Evolutionary conservation across 768 basidiomycete species (phyloP), one percentile per base, ranked within the genome.

Genomic region (Rubroboletus satanas): DNA sequence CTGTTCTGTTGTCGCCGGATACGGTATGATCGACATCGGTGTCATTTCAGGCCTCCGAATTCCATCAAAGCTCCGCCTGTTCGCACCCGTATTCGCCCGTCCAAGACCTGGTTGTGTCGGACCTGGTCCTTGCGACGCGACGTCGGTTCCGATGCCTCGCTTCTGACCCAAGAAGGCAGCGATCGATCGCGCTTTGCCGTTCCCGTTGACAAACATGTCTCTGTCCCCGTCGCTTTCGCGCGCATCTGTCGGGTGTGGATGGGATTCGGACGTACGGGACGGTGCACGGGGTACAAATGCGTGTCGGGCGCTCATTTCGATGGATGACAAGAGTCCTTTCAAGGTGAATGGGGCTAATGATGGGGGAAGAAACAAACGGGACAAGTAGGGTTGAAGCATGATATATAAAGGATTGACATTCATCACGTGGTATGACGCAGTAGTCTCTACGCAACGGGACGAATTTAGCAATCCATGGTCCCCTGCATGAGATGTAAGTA

Each of bases 231-330:
- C 59, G 37, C 37, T 49, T 21, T 44, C 18, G 28, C 15, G 44
- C 4, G 26, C 17, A 26, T 59, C 61, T 11, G 50, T 37, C 0
- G 53, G 23, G n/a, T 38, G 55, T 28, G 39, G 28, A 23, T 49
- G 56, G 17, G 53, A n/a, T 21, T 62, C 58, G 9, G 61, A 52
- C 11, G 45, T 26, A 36, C 14, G 44, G 45, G 67, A 66, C 10
- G 57, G 49, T 1, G 64, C 45, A 7, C 57, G 65, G 5, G 67
- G 68, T 32, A 61, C 10, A 48, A 69, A 69, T 7, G 62, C 58
- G 15, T 68, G 68, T 46, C 67, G 23, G 2, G 67, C 64, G 35
- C 68, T 69, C 67, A 69, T 69, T 11, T 36, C 21, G 28, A 43
- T 10, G 31, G 8, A 54, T 10, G 33, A 12, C 7, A 11, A 29